Evolutionary conservation across 768 basidiomycete species (phyloP), one percentile per base, ranked within the genome.

Genomic region (Termitomyces sp.): DNA sequence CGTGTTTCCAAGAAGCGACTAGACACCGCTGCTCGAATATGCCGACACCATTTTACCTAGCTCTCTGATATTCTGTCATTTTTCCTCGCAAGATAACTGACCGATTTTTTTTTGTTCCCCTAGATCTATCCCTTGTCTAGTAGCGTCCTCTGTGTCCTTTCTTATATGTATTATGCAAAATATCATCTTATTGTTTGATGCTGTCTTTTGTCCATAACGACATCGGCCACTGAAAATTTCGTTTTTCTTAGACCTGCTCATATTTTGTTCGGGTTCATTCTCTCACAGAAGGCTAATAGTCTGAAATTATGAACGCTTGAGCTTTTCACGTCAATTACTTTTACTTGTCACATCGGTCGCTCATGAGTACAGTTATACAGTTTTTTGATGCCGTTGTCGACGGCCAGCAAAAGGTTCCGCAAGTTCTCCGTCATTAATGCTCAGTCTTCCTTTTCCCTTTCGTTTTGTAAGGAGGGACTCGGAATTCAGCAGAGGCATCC

Each of bases 1-100:
- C 89, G 89, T 92, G 90, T 91, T 92, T 88, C 90, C 81, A 84
- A 91, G 88, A 83, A 83, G 86, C 83, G 90, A 84, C 76, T 85
- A 92, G 89, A 91, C 86, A 87, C 80, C 89, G 85, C 86, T 83
- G 81, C 73, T 75, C 73, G 72, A 81, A 71, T 71, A 77, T 90
- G 89, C 87, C 77, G 89, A 91, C 65, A 88, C 68, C 65, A 66
- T 73, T 75, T 69, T 71, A 78, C 87, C 79, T 85, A 84, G 87
- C 87, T 69, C 65, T 83, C 89, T 89, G 87, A 90, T 44, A 9
- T 54, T 16, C 11, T 37, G 12, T 34, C 27, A 45, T n/a, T 57
- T 55, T 58, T 44, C 58, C 20, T 4, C 8, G 27, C 37, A 47
- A 39, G 37, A 20, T 27, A 31, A 39, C 44, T 44, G 34, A 52